Evolutionary conservation across 768 basidiomycete species (phyloP), one percentile per base, ranked within the genome.

Genomic region (Kwoniella dendrophila): DNA sequence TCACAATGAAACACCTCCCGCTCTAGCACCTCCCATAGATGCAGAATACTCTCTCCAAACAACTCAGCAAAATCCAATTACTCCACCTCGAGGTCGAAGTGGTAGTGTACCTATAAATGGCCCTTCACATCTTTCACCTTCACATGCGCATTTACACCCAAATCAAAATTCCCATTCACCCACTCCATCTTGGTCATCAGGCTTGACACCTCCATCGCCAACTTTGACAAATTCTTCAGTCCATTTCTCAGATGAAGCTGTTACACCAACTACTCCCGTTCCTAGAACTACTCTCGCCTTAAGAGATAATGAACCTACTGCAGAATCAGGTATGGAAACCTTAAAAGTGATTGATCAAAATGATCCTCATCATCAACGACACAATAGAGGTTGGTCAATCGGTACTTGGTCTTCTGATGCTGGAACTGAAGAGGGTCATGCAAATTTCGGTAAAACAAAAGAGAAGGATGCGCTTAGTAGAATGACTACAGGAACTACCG

Each of bases 281-380:
- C 59, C 41, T 8, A 54, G 52, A 24, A 61, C 71, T 7, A 55
- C 73, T 12, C 63, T 78, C n/a, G 75, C 72, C 7, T 57, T 78
- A 29, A 26, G 77, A n/a, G 69, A 71, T n/a, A 78, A 78, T 50
- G 24, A 76, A 51, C 77, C 77, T 2, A 76, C 71, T 10, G 67
- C 65, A 6, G 60, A 67, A 8, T 60, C 63, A 26, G 74, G 74
- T 2, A 63, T 38, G 43, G 72, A 74, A 11, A 76, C 72, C 0
- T 62, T 78, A 16, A 41, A 65, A 26, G 67, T 69, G 16, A 44
- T 75, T 10, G 56, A 48, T n/a, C 65, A 62, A 40, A 30, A 59
- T 24, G 58, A 49, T 43, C 29, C 41, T 30, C 48, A 62, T 45
- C n/a, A n/a, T n/a, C n/a, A n/a, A n/a, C 50, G 71, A 24, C 67